A percentile compares a stretch with the other conserved stretches of the same genome.
Conservation (phyloP, 23 red algal species). For the Gracilaria domingensis region DNA sequence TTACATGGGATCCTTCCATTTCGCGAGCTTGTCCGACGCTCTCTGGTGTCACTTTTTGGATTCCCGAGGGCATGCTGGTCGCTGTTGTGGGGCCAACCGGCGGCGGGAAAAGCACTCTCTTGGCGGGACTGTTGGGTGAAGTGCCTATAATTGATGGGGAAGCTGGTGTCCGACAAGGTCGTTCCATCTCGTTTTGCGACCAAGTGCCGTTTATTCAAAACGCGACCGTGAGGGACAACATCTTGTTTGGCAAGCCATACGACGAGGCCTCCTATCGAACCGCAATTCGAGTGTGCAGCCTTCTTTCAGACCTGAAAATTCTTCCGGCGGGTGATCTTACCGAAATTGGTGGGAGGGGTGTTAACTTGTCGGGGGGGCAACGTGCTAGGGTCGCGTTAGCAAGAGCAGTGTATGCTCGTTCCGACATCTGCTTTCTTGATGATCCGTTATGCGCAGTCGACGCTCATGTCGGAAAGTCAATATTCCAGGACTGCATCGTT, state of each 20-base stretch:
- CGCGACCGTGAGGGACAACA: constrained; percentile 80
- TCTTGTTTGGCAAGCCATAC: constrained; percentile 79
- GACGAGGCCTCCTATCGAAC: constrained; percentile 54
- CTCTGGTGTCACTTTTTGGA: constrained; percentile 35
- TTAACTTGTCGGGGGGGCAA: constrained; percentile 84
- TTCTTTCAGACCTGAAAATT: constrained; percentile 72
- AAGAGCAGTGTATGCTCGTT: constrained; percentile 79
- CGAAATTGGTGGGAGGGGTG: constrained; percentile 81
- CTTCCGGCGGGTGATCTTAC: constrained; percentile 85
- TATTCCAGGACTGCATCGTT: constrained; percentile 82
- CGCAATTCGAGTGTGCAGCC: constrained; percentile 39
- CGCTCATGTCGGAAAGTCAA: constrained; percentile 80
- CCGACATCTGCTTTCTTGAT: constrained; percentile 87
- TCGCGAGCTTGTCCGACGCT: constrained; percentile 34
- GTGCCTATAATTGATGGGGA: constrained; percentile 59
- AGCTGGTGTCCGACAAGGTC: constrained; percentile 50
- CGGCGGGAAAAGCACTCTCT: constrained; percentile 80
- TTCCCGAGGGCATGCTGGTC: constrained; percentile 68
- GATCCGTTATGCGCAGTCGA: constrained; percentile 86
- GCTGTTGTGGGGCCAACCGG: constrained; percentile 81
- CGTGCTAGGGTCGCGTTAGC: constrained; percentile 77
- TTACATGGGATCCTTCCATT: constrained; percentile 69
- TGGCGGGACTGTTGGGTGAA: constrained; percentile 78
- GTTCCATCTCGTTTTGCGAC: constrained; percentile 73
- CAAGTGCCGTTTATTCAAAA: constrained; percentile 88